Evolutionary conservation across 1,284 basidiomycete species (phyloP), one percentile per base, ranked within the genome.

Genomic region (Trichosporon ovoides): DNA sequence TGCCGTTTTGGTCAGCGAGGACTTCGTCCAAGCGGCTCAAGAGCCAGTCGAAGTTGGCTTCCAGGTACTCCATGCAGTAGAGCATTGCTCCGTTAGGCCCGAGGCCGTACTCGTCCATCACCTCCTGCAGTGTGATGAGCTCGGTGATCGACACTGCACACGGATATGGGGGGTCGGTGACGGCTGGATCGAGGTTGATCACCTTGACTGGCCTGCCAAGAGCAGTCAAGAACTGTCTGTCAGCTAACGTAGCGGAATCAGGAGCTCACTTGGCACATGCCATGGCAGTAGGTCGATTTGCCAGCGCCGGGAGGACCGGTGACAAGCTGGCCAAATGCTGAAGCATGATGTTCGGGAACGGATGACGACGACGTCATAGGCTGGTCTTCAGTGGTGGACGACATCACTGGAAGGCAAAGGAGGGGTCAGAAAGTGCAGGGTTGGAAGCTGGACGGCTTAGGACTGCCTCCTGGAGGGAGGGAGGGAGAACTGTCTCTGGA

Each of bases 21-120:
- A 91, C 78, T 67, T 83, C 83, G 57, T 82, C 82, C 66, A 98
- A 77, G 49, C 85, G 77, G 46, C 78, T 75, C 58, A 92, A 86
- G 22, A 99, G 82, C 96, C 96, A 99, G 75, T 98, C 94, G 66
- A 88, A 84, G 76, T 98, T 98, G 22, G 84, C 86, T 70, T 98
- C 94, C 22, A 99, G 83, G 74, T 98, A 98, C 74, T 98, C 96
- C 82, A 98, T 89, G 74, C 92, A 95, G 73, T 94, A 98, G 14
- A 98, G 80, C 87, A 98, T 93, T 3, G 86, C 95, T 5, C 96
- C 96, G 66, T 99, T 99, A 0, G 96, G 96, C 0, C 96, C 96
- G 0, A 99, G 82, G 0, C 84, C 84, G 64, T 89, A 85, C 63
- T 88, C 86, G 5, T 84, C 78, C 94, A 98, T 96, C 19, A 87